Conservation (phyloP, 2,329 filamentous ascomycete species). For the Hymenoscyphus albidus region DNA sequence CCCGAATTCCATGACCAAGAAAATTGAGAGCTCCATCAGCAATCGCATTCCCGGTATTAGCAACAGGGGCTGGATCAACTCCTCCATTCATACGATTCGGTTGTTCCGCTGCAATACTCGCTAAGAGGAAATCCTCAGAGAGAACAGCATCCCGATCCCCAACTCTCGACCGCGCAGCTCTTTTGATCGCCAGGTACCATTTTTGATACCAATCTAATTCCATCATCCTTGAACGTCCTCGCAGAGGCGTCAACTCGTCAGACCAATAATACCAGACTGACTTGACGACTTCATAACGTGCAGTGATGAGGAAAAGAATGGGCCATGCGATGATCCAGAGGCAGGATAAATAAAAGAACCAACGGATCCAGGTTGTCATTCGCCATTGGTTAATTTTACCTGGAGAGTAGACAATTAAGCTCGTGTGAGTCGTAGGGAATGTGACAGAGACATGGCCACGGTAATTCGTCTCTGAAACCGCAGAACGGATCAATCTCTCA, state of each 20-base stretch:
- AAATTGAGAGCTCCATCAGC: slow-evolving; percentile 42
- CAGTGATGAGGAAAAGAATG: slow-evolving; percentile 62
- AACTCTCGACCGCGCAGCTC: background rate
- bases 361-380: slow-evolving; percentile 57
- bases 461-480: slow-evolving; percentile 65
- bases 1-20: slow-evolving; percentile 42
- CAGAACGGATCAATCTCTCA: slow-evolving; percentile 46
- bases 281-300: slow-evolving; percentile 60
- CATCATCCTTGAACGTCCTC: slow-evolving; percentile 32
- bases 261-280: slow-evolving; percentile 45
- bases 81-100: background rate
- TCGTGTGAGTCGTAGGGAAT: slow-evolving; percentile 55
- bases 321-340: slow-evolving; percentile 70
- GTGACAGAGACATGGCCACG: slow-evolving; percentile 55
- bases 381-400: slow-evolving; percentile 63
- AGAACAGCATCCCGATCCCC: slow-evolving; percentile 7
- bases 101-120: background rate
- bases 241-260: slow-evolving; percentile 16
- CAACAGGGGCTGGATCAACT: background rate
- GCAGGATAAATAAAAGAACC: slow-evolving; percentile 63
- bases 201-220: slow-evolving; percentile 39
- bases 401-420: slow-evolving; percentile 61
- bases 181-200: slow-evolving; percentile 2
- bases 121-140: background rate
- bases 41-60: slow-evolving; percentile 36